Evolutionary conservation across 371 early-diverging fungal species (phyloP).

Genomic region (Mortierella sp.): DNA sequence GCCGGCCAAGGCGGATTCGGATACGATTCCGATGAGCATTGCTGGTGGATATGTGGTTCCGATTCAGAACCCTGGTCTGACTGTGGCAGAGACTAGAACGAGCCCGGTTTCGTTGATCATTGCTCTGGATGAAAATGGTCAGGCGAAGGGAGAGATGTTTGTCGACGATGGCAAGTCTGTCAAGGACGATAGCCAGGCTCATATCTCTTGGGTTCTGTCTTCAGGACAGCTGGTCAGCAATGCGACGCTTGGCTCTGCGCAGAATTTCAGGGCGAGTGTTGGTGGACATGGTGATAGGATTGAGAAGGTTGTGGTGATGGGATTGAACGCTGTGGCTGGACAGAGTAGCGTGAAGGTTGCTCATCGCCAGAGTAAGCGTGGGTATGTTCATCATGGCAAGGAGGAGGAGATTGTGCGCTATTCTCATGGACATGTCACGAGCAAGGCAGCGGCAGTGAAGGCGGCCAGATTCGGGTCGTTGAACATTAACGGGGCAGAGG

Average conservation of each 20-base stretch:
- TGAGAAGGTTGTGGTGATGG: conserved; percentile 31
- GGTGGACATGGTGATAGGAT: conserved; percentile 16
- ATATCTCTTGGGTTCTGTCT: conserved; percentile 6
- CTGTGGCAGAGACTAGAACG: conserved; percentile 59
- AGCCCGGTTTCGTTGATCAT: conserved; percentile 61
- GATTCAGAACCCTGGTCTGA: conserved; percentile 61
- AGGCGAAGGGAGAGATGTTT: conserved; percentile 63
- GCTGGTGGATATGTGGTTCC: conserved; percentile 60
- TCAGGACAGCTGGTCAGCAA: conserved; percentile 22
- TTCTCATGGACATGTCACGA: neutral
- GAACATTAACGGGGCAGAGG: conserved; percentile 28
- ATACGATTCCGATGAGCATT: conserved; percentile 54
- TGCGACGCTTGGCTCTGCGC: neutral
- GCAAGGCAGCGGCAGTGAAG: neutral
- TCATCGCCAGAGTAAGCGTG: neutral
- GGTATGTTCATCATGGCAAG: neutral
- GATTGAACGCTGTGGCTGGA: conserved; percentile 16
- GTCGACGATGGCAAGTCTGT: conserved; percentile 70
- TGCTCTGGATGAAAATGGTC: conserved; percentile 59
- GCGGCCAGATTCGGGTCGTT: conserved; percentile 1
- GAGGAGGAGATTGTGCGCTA: too few species aligned
- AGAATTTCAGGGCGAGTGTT: conserved; percentile 8
- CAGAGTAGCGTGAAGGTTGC: conserved; percentile 3
- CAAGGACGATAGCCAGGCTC: conserved; percentile 13
- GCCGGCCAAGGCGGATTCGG: conserved; percentile 16